Percentiles rank a stretch among this genome's conserved stretches.
These are phyloP conservation scores for Teunomyces gatunensis DNA, from an alignment of 805 yeast species.

Conservation along the genomic window DNA sequence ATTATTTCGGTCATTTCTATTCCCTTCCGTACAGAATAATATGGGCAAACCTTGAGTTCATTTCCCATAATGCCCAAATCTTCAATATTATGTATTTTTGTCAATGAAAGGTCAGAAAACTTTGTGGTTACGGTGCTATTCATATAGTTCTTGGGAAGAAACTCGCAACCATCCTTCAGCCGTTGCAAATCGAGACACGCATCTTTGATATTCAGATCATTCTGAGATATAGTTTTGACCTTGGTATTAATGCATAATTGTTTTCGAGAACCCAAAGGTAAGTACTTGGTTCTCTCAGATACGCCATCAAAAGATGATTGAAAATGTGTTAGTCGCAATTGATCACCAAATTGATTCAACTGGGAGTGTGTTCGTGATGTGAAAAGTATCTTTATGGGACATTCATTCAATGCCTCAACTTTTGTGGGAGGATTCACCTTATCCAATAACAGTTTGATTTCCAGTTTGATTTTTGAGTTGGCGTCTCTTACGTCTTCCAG, in stretches of 20 bases:
- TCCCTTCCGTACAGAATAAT: conserved; percentile 66
- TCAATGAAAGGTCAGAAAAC: conserved; percentile 55
- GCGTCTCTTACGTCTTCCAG: conserved; percentile 17
- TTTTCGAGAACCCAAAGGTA: conserved; percentile 79
- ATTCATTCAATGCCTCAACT: conserved; percentile 20
- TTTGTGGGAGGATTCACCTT: conserved; percentile 34
- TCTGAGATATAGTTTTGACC: conserved; percentile 45
- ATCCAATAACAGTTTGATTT: conserved; percentile 48
- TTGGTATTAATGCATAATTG: conserved; percentile 77
- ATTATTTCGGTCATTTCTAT: conserved; percentile 65
- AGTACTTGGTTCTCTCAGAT: conserved; percentile 57
- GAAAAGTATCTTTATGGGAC: conserved; percentile 52
- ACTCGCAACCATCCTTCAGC: conserved; percentile 23
- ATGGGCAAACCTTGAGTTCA: conserved; percentile 66
- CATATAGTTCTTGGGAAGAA: conserved; percentile 33
- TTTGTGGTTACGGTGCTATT: conserved; percentile 20
- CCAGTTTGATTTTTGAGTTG: conserved; percentile 37
- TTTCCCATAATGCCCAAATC: conserved; percentile 65
- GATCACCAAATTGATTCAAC: conserved; percentile 73
- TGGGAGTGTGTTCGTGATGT: conserved; percentile 93
- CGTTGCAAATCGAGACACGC: conserved; percentile 73
- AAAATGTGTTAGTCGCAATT: conserved; percentile 59
- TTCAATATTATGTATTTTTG: conserved; percentile 72
- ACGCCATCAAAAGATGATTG: conserved; percentile 54
- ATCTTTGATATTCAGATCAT: conserved; percentile 65